phyloP scores from a whole-genome alignment of 768 basidiomycete species.

The Hirschioporus abietinus region DNA sequence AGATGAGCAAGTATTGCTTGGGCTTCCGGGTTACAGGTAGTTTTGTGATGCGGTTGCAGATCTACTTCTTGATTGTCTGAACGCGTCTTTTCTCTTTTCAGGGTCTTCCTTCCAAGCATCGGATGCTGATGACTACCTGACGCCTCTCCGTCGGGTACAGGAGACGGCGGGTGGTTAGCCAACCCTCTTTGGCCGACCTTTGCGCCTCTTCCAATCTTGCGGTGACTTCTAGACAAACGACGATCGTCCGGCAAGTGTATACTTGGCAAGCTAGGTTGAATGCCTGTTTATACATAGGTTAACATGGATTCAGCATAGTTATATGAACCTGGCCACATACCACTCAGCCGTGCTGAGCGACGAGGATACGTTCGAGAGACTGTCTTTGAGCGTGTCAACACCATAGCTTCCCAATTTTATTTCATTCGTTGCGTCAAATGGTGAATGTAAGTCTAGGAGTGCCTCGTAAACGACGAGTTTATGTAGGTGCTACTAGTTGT shows the following conservation, averaged over 20 bases:
- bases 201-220: background rate
- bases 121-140: background rate
- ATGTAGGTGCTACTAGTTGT: too few relatives aligned
- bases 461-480: too few relatives aligned
- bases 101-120: background rate
- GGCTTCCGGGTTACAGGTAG: conserved; percentile 36
- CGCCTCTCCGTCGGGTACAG: background rate
- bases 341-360: background rate
- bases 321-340: background rate
- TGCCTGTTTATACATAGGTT: background rate
- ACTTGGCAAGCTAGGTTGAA: background rate
- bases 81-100: background rate
- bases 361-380: background rate
- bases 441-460: too few relatives aligned
- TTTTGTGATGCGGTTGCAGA: conserved; percentile 36
- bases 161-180: background rate
- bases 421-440: background rate
- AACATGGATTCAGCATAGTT: background rate
- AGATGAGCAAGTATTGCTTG: conserved; percentile 43
- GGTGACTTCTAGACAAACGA: background rate
- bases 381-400: background rate
- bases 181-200: background rate
- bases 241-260: background rate
- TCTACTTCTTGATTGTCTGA: conserved; percentile 4
- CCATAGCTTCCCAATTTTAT: background rate